Conservation (phyloP, 225 moss, liverwort and hornwort genomes). For the Takakia lepidozioides region DNA sequence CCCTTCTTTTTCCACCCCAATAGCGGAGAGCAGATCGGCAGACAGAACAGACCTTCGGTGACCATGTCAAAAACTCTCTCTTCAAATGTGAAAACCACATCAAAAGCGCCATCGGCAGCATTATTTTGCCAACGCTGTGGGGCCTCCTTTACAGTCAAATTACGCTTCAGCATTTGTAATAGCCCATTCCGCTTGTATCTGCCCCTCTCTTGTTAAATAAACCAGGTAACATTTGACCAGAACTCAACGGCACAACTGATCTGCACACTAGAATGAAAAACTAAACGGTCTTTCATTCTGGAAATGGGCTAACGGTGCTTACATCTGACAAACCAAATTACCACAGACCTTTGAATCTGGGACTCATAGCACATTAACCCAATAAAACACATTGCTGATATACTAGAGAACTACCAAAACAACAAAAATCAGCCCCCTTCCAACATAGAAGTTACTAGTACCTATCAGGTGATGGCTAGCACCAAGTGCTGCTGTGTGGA, state of each 20-base stretch:
- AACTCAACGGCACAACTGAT: too few species aligned
- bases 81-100: slow-evolving; percentile 97
- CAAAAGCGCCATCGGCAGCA: slow-evolving; percentile 87
- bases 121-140: slow-evolving; percentile 99
- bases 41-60: slow-evolving; percentile 60
- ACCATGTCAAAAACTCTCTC: slow-evolving; percentile 98
- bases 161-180: slow-evolving; percentile 93
- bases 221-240: background rate
- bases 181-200: slow-evolving; percentile 94
- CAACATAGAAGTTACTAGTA: too few species aligned
- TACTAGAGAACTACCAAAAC: too few species aligned
- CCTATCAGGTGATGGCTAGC: too few species aligned
- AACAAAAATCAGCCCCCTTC: too few species aligned
- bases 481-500: too few species aligned
- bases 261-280: background rate
- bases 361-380: too few species aligned
- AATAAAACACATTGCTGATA: too few species aligned
- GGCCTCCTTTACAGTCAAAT: slow-evolving; percentile 78
- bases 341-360: too few species aligned
- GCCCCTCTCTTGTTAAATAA: background rate
- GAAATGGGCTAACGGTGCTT: too few species aligned
- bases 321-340: too few species aligned
- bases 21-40: background rate
- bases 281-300: too few species aligned
- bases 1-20: background rate